Base-by-base conservation (phyloP, 768 basidiomycete genomes). In the Boletus tomentosulus region DNA sequence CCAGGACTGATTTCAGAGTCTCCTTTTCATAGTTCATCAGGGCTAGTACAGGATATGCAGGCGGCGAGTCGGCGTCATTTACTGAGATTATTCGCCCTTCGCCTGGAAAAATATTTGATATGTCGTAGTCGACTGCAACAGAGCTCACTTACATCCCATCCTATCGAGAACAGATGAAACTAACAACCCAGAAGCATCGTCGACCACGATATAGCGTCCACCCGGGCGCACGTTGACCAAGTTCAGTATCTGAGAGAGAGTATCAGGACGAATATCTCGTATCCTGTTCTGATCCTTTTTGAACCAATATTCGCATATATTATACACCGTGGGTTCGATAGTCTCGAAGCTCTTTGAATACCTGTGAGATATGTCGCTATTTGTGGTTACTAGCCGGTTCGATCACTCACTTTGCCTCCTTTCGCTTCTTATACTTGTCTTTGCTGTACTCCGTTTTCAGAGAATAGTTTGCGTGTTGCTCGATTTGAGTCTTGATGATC, bases 401-500 rank as follows among this genome's bases (percentile, higher is more conserved):
- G 27, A 15, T 4, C 15, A 68, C 85, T 60, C 65, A 96, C 95
- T 98, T 99, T 53, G 91, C 93, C 73, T 95, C 92, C 70, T 99
- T 99, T 37, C 92, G 80, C 69, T 95, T 96, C 69, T 83, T 88
- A 72, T 98, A 99, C 68, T 99, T 99, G 65, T 98, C 95, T 71
- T 99, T 98, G 72, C 91, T 94, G 71, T 95, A 98, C 70, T 96
- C 97, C 1, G 95, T 98, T 72, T 98, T 98, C 46, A 98, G 75
- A 11, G 85, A 84, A 68, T 89, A 99, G 62, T 91, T 89, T 30
- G 89, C 86, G 63, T 98, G 96, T 63, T 86, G 83, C 62, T 92
- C 92, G 45, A 98, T 96, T 70, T 98, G 96, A 68, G 79, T 86
- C 65, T 89, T 86, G 66, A 98, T 96, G 49, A 99, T 98, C 63